Conservation (phyloP, 2,329 filamentous ascomycete genomes). For the Fusarium burgessii region DNA sequence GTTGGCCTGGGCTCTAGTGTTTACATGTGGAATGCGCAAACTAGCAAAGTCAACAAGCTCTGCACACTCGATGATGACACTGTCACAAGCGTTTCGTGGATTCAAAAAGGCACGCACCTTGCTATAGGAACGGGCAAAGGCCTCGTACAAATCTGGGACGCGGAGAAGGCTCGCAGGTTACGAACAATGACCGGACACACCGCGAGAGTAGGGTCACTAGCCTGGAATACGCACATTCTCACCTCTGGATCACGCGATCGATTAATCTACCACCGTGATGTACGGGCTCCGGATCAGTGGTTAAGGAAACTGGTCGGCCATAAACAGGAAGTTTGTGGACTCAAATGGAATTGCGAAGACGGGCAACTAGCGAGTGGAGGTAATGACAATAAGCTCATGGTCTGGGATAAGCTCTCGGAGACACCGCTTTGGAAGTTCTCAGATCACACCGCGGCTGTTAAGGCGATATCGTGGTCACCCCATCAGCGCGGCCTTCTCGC, state of each 20-base stretch:
- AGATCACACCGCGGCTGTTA: slow-evolving; percentile 95
- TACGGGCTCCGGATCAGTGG: slow-evolving; percentile 92
- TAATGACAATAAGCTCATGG: slow-evolving; percentile 98
- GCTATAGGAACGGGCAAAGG: slow-evolving; percentile 96
- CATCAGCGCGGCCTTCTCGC: slow-evolving; percentile 95
- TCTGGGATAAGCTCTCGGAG: slow-evolving; percentile 97
- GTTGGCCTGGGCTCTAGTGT: slow-evolving; percentile 93
- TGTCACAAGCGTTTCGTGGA: slow-evolving; percentile 98
- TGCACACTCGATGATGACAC: slow-evolving; percentile 93
- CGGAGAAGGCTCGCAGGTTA: slow-evolving; percentile 83
- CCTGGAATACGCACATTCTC: slow-evolving; percentile 98
- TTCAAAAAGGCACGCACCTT: slow-evolving; percentile 95
- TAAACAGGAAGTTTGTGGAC: slow-evolving; percentile 96
- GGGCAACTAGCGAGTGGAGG: slow-evolving; percentile 94
- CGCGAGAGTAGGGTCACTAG: slow-evolving; percentile 89
- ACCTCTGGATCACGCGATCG: slow-evolving; percentile 95
- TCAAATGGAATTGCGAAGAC: slow-evolving; percentile 97
- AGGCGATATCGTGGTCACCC: slow-evolving; percentile 97
- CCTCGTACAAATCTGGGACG: slow-evolving; percentile 97
- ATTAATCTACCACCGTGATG: slow-evolving; percentile 94
- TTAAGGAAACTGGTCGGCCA: slow-evolving; percentile 88
- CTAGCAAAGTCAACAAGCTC: slow-evolving; percentile 90
- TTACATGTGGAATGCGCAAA: slow-evolving; percentile 98
- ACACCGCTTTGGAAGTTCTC: slow-evolving; percentile 94
- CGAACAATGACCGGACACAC: slow-evolving; percentile 98